These are phyloP conservation scores for Lecanicillium sp. DNA, from an alignment of 2,329 filamentous ascomycete species.

Conservation along the genomic window DNA sequence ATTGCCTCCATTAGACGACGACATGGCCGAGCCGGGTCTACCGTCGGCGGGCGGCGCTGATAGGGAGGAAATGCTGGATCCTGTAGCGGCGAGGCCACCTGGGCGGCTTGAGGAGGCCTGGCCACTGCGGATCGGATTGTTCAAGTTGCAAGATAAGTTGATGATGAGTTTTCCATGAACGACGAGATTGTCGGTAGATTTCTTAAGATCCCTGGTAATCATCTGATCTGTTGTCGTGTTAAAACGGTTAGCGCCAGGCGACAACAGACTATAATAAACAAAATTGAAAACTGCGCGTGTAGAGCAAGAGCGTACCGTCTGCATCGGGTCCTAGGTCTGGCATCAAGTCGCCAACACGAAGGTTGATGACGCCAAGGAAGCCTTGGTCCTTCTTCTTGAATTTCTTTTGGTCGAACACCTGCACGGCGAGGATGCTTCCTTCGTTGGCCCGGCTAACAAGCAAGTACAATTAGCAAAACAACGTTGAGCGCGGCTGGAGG, in stretches of 20 bases:
- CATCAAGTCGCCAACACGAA: constrained; percentile 89
- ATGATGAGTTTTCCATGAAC: constrained; percentile 97
- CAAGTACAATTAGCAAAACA: no score
- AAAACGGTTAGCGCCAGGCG: no score
- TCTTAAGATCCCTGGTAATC: constrained; percentile 94
- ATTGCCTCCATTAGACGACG: constrained; percentile 37
- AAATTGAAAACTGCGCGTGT: constrained; percentile 2
- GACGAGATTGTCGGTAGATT: constrained; percentile 95
- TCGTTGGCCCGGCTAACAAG: constrained; percentile 74
- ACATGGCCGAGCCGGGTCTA: constrained; percentile 46
- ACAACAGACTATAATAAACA: constrained; percentile 16
- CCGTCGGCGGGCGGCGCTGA: constrained; percentile 37
- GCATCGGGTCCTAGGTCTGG: constrained; percentile 75
- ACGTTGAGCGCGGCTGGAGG: not conserved
- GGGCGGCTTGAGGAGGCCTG: constrained; percentile 38
- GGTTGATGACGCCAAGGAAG: constrained; percentile 95
- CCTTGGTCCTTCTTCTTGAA: constrained; percentile 99
- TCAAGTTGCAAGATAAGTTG: constrained; percentile 87
- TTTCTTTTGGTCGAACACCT: constrained; percentile 99
- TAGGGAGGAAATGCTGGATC: constrained; percentile 20
- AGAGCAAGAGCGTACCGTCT: constrained; percentile 60
- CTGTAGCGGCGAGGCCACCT: not conserved
- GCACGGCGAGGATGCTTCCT: constrained; percentile 92
- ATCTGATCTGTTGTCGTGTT: constrained; percentile 69
- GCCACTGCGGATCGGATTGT: constrained; percentile 53